These are phyloP conservation scores for Dovyalis caffra DNA, from an alignment of 345 rosid species.

Conservation along the genomic window DNA sequence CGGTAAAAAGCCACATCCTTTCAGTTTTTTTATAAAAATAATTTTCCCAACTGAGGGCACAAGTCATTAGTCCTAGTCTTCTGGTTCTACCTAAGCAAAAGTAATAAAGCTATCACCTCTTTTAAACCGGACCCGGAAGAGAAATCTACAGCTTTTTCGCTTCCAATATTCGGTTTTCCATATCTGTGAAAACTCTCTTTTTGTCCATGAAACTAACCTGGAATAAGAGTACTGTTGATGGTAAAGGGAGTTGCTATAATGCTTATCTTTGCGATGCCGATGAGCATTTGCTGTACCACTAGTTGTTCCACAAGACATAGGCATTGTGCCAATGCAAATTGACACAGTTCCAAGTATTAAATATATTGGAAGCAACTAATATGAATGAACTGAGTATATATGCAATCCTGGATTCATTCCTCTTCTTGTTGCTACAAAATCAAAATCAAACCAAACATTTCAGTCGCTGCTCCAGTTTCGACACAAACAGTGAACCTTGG, in stretches of 20 bases:
- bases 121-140: neutral
- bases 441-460: neutral
- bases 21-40: no score
- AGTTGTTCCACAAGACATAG: neutral
- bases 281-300: neutral
- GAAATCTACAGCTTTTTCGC: neutral
- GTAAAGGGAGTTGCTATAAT: neutral
- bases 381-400: neutral
- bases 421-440: neutral
- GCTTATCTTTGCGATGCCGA: neutral
- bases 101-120: no score
- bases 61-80: no score
- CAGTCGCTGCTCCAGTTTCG: conserved; percentile 54
- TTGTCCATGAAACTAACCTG: neutral
- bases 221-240: neutral
- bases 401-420: neutral
- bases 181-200: neutral
- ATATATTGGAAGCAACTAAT: neutral
- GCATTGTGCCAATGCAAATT: neutral
- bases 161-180: neutral
- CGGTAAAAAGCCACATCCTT: no score
- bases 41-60: no score
- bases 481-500: conserved; percentile 74
- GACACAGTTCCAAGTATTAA: neutral
- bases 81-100: no score